These are phyloP conservation scores for Scytalidium sp. DNA, from an alignment of 2,329 filamentous ascomycete species.

Conservation along the genomic window DNA sequence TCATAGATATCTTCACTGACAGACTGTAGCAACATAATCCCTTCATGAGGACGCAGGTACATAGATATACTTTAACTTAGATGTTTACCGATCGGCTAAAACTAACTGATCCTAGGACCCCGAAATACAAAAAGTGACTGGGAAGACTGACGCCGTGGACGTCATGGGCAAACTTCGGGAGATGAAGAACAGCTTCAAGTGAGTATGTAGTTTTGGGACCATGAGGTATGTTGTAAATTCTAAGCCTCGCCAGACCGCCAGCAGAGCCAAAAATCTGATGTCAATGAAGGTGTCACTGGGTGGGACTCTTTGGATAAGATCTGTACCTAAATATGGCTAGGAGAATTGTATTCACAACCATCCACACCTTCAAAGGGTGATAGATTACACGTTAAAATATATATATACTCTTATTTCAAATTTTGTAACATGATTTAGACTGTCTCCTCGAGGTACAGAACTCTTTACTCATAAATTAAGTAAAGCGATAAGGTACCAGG, in stretches of 20 bases:
- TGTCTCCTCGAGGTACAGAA: slow-evolving; percentile 40
- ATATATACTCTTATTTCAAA: too few relatives aligned
- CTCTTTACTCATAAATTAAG: slow-evolving; percentile 26
- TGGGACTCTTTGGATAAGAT: too few relatives aligned
- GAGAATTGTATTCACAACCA: too few relatives aligned
- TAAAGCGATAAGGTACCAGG: slow-evolving; percentile 19
- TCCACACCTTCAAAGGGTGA: too few relatives aligned
- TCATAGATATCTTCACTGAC: slow-evolving; percentile 7
- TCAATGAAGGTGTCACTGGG: too few relatives aligned
- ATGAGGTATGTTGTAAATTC: slow-evolving; percentile 70
- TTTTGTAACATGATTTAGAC: too few relatives aligned
- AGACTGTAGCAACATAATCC: slow-evolving; percentile 78
- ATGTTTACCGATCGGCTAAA: not conserved
- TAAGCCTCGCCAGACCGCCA: slow-evolving; percentile 45
- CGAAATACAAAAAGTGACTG: slow-evolving; percentile 78
- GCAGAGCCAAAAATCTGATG: not conserved
- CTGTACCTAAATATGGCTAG: too few relatives aligned
- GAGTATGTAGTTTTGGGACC: slow-evolving; percentile 25
- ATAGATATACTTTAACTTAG: slow-evolving; percentile 31
- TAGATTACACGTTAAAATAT: too few relatives aligned
- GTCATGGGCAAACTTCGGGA: slow-evolving; percentile 85
- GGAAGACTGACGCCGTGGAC: slow-evolving; percentile 73
- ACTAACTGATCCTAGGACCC: slow-evolving; percentile 58
- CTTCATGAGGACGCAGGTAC: slow-evolving; percentile 86
- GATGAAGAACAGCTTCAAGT: slow-evolving; percentile 70